Evolutionary conservation across 2,329 filamentous ascomycete species (phyloP).

Genomic region (Camillea tinctor): DNA sequence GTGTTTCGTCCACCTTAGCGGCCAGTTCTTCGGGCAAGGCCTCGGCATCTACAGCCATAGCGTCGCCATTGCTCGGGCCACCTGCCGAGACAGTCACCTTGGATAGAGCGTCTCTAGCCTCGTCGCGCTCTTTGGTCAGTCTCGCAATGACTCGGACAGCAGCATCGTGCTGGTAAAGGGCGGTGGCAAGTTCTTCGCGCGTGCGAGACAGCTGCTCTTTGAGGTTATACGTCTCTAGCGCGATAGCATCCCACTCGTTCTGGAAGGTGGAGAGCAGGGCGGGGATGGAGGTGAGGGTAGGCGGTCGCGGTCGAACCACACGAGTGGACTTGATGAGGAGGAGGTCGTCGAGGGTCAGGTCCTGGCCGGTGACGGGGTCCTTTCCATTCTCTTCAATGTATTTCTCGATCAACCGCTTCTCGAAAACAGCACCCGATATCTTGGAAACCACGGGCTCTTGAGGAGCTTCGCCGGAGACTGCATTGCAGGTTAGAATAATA

Average conservation of each 20-base stretch:
- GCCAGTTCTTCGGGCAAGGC: constrained; percentile 70
- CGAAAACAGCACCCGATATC: constrained; percentile 92
- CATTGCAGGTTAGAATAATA: constrained; percentile 19
- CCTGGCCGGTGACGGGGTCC: constrained; percentile 86
- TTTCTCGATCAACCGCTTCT: constrained; percentile 91
- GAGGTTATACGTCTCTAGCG: constrained; percentile 87
- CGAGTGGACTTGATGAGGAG: constrained; percentile 81
- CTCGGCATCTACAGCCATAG: constrained; percentile 88
- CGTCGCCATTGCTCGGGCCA: constrained; percentile 64
- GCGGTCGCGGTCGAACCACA: constrained; percentile 84
- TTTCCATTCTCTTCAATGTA: constrained; percentile 92
- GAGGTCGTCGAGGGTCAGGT: constrained; percentile 79
- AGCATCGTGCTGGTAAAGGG: constrained; percentile 95
- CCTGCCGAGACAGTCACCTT: constrained; percentile 72
- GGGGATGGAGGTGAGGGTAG: constrained; percentile 92
- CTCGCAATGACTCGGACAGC: constrained; percentile 94
- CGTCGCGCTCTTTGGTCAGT: constrained; percentile 85
- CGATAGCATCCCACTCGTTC: constrained; percentile 95
- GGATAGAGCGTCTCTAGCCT: constrained; percentile 84
- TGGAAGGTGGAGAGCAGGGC: constrained; percentile 93
- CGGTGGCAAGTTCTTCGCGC: constrained; percentile 87
- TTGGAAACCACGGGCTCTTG: constrained; percentile 92
- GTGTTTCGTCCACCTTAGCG: constrained; percentile 74
- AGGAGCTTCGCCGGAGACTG: constrained; percentile 95
- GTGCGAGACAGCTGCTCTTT: constrained; percentile 88